A percentile compares a stretch with the other conserved stretches of the same genome.
Conservation (phyloP, 2,329 filamentous ascomycete genomes). For the Xylariomycetidae sp. region DNA sequence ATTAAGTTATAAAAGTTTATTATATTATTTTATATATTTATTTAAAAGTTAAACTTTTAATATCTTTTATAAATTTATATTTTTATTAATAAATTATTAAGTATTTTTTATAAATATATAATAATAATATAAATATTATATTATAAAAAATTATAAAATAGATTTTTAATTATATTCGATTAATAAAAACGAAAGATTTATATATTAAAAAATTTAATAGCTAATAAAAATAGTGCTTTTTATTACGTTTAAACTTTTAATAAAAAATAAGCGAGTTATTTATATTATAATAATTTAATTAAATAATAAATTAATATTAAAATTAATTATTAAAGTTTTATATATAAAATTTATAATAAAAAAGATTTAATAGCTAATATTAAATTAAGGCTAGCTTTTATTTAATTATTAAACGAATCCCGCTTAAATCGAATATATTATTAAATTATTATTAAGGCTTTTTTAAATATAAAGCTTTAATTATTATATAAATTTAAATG, state of each 20-base stretch:
- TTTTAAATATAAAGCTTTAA: conserved; percentile 1
- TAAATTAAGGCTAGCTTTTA: too few relatives aligned
- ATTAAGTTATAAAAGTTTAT: neutral
- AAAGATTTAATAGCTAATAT: neutral
- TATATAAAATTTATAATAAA: conserved; percentile 3
- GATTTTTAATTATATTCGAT: neutral
- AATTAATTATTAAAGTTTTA: neutral
- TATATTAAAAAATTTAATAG: too few relatives aligned
- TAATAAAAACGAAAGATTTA: too few relatives aligned
- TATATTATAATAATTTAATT: neutral
- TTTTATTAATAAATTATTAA: neutral
- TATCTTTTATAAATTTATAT: neutral
- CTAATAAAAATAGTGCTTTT: too few relatives aligned
- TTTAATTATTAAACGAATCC: neutral
- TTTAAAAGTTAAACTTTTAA: neutral
- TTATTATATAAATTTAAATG: conserved; percentile 3
- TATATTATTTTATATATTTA: neutral
- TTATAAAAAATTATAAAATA: neutral
- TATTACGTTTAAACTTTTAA: neutral
- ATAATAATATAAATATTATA: neutral
- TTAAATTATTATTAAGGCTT: neutral
- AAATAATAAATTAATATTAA: neutral
- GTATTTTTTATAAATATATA: too few relatives aligned
- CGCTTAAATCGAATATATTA: neutral
- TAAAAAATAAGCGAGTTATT: neutral